phyloP scores from a whole-genome alignment of 257 asterid genomes.

The Knoxia roxburghii region DNA sequence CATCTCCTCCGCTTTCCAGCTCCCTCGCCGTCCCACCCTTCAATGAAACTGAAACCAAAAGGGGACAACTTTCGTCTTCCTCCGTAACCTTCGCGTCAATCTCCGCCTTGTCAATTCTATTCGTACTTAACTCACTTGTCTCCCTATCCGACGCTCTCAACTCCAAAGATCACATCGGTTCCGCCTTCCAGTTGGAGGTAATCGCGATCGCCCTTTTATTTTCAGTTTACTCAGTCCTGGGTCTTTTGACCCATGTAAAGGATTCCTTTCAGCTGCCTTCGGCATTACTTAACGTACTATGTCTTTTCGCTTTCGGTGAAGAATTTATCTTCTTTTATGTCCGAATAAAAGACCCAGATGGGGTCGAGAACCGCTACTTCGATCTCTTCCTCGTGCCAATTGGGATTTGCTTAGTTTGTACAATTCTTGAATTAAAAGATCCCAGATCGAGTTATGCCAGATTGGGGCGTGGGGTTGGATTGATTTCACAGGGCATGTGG shows the following conservation, averaged over 20 bases:
- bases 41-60: slow-evolving; percentile 11
- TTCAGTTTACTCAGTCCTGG: slow-evolving; percentile 55
- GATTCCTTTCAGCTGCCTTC: slow-evolving; percentile 40
- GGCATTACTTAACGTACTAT: slow-evolving; percentile 43
- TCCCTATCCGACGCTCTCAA: slow-evolving; percentile 62
- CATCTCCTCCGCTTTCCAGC: slow-evolving; percentile 21
- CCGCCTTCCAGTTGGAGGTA: slow-evolving; percentile 66
- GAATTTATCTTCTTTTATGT: slow-evolving; percentile 70
- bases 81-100: slow-evolving; percentile 49
- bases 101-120: slow-evolving; percentile 46
- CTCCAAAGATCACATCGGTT: slow-evolving; percentile 52
- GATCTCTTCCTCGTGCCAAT: slow-evolving; percentile 70
- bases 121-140: slow-evolving; percentile 51
- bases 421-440: slow-evolving; percentile 59
- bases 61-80: slow-evolving; percentile 31
- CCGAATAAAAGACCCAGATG: slow-evolving; percentile 71
- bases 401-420: slow-evolving; percentile 61
- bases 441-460: slow-evolving; percentile 43
- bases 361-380: slow-evolving; percentile 81
- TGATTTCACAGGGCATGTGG: slow-evolving; percentile 83
- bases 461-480: slow-evolving; percentile 73
- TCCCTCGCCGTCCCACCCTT: slow-evolving; percentile 15
- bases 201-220: slow-evolving; percentile 54
- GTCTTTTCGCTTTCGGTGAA: slow-evolving; percentile 70
- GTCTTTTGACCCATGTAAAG: slow-evolving; percentile 36